These are phyloP conservation scores for Aspergillus baeticus DNA, from an alignment of 495 filamentous ascomycete species.

Conservation along the genomic window DNA sequence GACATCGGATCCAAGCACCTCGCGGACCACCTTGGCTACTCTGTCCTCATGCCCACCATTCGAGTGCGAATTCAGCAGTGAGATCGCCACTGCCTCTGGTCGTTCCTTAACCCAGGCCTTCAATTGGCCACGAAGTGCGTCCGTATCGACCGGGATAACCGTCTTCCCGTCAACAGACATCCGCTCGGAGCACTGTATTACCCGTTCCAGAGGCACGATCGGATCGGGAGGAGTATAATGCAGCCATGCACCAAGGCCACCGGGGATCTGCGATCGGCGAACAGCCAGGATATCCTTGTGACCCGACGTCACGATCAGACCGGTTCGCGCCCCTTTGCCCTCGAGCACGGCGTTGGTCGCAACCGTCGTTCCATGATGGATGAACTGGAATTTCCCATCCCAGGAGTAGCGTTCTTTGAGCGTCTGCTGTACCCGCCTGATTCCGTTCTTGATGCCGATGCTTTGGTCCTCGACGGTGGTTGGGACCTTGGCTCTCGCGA, in stretches of 20 bases:
- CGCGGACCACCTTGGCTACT: conserved; percentile 33
- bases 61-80: conserved; percentile 48
- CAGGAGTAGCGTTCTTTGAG: conserved; percentile 24
- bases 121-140: conserved; percentile 32
- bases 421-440: conserved; percentile 34
- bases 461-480: conserved; percentile 48
- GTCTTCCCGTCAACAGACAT: conserved; percentile 43
- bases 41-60: conserved; percentile 40
- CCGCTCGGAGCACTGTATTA: conserved; percentile 47
- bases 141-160: conserved; percentile 39
- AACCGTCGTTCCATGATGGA: conserved; percentile 42
- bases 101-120: conserved; percentile 20
- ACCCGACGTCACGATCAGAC: conserved; percentile 38
- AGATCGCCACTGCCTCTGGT: conserved; percentile 47
- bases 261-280: conserved; percentile 48
- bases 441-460: conserved; percentile 46
- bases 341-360: conserved; percentile 44
- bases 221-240: conserved; percentile 47
- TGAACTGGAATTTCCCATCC: conserved; percentile 32
- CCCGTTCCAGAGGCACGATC: conserved; percentile 48
- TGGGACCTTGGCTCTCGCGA: conserved; percentile 47
- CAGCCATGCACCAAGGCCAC: conserved; percentile 48
- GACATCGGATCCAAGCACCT: conserved; percentile 37
- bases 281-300: conserved; percentile 43
- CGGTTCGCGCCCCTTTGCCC: conserved; percentile 42